These are phyloP conservation scores for Boletus tylopilopsis DNA, from an alignment of 768 basidiomycete genomes.

Conservation along the genomic window DNA sequence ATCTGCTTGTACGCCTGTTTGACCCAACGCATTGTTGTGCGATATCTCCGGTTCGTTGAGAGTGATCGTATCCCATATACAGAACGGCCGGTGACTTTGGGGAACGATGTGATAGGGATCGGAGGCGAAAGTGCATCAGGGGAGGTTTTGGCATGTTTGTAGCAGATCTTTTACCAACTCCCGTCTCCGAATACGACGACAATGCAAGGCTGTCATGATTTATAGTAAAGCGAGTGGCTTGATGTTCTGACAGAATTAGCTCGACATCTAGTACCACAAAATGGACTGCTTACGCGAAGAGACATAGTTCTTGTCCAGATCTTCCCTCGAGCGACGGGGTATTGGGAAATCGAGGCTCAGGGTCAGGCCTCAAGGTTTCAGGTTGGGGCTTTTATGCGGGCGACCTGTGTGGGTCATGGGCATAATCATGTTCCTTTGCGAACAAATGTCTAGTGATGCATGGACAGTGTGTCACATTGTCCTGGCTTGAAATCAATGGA, in stretches of 20 bases:
- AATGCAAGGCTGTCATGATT: constrained; percentile 16
- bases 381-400: background rate
- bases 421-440: background rate
- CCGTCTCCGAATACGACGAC: constrained; percentile 28
- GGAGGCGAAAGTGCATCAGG: constrained; percentile 32
- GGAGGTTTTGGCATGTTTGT: constrained; percentile 27
- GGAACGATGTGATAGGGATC: constrained; percentile 23
- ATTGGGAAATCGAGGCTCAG: constrained; percentile 1
- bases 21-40: constrained; percentile 17
- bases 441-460: constrained; percentile 9
- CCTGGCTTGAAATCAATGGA: background rate
- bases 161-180: constrained; percentile 38
- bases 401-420: constrained; percentile 12
- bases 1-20: constrained; percentile 33
- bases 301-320: background rate
- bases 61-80: constrained; percentile 32
- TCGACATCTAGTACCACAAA: background rate
- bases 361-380: too few relatives aligned
- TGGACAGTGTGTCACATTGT: background rate
- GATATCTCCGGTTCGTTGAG: constrained; percentile 27
- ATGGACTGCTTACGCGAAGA: constrained; percentile 8
- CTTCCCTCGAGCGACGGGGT: constrained; percentile 1
- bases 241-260: constrained; percentile 1
- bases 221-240: constrained; percentile 17
- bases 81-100: constrained; percentile 11